phyloP scores from a whole-genome alignment of 2,329 filamentous ascomycete species.

The Sarocladium brachiariae region DNA sequence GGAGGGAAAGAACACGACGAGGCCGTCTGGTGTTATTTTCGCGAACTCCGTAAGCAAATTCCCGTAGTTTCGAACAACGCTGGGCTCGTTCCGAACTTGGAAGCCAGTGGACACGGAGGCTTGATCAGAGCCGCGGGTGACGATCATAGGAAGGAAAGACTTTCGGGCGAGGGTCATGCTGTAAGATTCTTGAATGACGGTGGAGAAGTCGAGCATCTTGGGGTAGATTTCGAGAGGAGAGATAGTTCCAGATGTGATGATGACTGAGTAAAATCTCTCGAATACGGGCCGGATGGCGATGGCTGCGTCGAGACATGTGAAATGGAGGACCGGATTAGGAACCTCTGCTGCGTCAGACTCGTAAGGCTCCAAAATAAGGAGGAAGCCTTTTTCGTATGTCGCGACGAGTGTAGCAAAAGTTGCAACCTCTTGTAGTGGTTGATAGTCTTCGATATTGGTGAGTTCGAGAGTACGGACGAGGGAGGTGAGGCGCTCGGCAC shows the following conservation, averaged over 20 bases:
- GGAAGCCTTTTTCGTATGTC: conserved; percentile 93
- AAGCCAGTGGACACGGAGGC: conserved; percentile 89
- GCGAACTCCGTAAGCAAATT: conserved; percentile 90
- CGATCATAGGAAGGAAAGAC: conserved; percentile 97
- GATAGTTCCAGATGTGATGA: conserved; percentile 96
- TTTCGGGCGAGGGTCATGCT: conserved; percentile 89
- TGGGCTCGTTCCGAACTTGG: conserved; percentile 89
- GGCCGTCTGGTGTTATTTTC: conserved; percentile 89
- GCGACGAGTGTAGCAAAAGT: conserved; percentile 94
- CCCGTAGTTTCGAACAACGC: conserved; percentile 95
- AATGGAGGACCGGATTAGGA: conserved; percentile 93
- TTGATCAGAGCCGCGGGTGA: conserved; percentile 91
- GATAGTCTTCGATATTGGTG: conserved; percentile 96
- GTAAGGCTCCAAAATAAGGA: conserved; percentile 94
- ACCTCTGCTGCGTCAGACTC: conserved; percentile 94
- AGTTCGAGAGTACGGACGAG: conserved; percentile 91
- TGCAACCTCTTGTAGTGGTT: conserved; percentile 92
- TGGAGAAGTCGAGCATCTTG: conserved; percentile 91
- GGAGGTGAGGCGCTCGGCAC: conserved; percentile 88
- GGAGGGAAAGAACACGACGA: conserved; percentile 99
- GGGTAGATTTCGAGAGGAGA: conserved; percentile 98
- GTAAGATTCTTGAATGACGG: conserved; percentile 95
- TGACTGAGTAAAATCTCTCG: conserved; percentile 93
- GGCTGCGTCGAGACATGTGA: conserved; percentile 92
- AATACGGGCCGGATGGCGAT: conserved; percentile 98